These are phyloP conservation scores for Solanum infundibuliforme DNA, from an alignment of 257 asterid species.

Conservation along the genomic window DNA sequence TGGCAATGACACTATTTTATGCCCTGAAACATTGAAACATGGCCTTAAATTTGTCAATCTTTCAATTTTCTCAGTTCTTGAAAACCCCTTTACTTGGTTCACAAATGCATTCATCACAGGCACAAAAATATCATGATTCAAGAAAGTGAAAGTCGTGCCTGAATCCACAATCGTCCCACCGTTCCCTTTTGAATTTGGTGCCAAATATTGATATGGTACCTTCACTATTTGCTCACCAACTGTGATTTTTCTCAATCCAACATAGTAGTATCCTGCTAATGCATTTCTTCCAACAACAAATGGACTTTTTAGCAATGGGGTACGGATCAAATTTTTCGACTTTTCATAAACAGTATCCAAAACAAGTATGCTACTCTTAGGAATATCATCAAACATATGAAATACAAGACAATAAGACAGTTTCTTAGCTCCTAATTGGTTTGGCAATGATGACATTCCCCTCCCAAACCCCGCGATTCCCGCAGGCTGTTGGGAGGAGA, in stretches of 20 bases:
- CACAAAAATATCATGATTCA: constrained; percentile 30
- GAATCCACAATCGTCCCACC: constrained; percentile 90
- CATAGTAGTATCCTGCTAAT: constrained; percentile 43
- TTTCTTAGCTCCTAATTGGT: constrained; percentile 57
- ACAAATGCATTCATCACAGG: constrained; percentile 29
- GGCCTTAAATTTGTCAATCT: constrained; percentile 45
- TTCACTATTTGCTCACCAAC: constrained; percentile 58
- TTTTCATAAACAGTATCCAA: constrained; percentile 37
- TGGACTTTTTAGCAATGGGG: constrained; percentile 40
- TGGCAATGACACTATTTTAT: constrained; percentile 28
- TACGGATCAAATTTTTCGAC: constrained; percentile 29
- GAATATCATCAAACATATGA: constrained; percentile 49
- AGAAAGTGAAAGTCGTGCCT: constrained; percentile 64
- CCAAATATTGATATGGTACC: constrained; percentile 17
- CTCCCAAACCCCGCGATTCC: constrained; percentile 86
- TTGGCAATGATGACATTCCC: constrained; percentile 57
- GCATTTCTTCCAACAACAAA: constrained; percentile 14
- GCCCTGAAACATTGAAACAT: constrained; percentile 54
- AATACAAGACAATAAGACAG: constrained; percentile 72
- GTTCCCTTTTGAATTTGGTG: constrained; percentile 43
- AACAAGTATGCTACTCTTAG: constrained; percentile 27
- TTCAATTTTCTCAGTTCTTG: constrained; percentile 42
- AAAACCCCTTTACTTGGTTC: constrained; percentile 32
- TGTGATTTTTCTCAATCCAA: constrained; percentile 37
- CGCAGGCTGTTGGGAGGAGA: constrained; percentile 59